Percentiles rank a stretch among this genome's conserved stretches.
Evolutionary conservation across 2,329 filamentous ascomycete genomes (phyloP).

Genomic region (Hypoxylon sp.): DNA sequence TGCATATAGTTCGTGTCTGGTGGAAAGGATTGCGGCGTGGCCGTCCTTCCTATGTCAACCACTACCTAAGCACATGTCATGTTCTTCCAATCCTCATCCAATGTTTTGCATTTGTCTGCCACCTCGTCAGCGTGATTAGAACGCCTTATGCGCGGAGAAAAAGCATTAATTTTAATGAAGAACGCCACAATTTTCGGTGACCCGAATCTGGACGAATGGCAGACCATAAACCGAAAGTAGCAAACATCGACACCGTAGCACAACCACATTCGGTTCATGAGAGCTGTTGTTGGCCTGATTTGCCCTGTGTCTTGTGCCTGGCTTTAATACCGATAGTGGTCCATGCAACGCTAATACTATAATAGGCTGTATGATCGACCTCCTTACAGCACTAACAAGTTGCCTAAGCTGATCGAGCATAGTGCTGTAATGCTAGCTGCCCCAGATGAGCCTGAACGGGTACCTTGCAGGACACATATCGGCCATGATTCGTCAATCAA

Average conservation of each 20-base stretch:
- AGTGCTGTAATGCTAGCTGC: constrained; percentile 36
- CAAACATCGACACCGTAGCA: not conserved
- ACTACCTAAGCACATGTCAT: not conserved
- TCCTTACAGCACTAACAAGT: constrained; percentile 29
- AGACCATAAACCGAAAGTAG: constrained; percentile 20
- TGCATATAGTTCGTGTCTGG: not conserved
- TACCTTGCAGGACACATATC: constrained; percentile 44
- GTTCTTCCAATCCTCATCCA: not conserved
- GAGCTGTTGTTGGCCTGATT: not conserved
- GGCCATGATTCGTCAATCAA: constrained; percentile 39
- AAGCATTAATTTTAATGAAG: constrained; percentile 24
- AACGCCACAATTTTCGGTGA: constrained; percentile 33
- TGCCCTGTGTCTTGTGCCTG: constrained; percentile 1
- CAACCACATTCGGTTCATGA: not conserved
- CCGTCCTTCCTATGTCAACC: constrained; percentile 17
- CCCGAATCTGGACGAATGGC: constrained; percentile 13
- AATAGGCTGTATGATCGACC: constrained; percentile 32
- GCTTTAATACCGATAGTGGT: constrained; percentile 12
- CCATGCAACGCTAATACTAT: constrained; percentile 34
- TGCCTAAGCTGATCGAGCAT: constrained; percentile 36
- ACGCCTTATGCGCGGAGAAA: constrained; percentile 32
- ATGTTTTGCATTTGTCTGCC: constrained; percentile 6
- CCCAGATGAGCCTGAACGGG: constrained; percentile 33
- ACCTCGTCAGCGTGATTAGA: constrained; percentile 14
- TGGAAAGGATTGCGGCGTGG: constrained; percentile 29